Percentiles rank a stretch among this genome's conserved stretches.
Evolutionary conservation across 257 asterid species (phyloP).

Genomic region (Rhazya stricta): DNA sequence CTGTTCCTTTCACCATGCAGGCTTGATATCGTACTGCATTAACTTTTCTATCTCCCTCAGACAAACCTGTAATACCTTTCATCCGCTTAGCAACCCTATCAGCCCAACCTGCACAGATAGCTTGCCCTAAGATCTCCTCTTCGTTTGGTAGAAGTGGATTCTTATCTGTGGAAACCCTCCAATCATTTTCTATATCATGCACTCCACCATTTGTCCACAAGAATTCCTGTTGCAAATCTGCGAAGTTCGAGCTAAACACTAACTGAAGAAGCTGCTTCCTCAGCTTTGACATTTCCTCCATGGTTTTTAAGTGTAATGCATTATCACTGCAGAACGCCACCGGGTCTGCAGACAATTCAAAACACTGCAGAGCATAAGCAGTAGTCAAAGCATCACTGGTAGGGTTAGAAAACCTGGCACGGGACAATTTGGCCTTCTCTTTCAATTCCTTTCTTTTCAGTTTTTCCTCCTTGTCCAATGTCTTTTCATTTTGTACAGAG

Average conservation of each 20-base stretch:
- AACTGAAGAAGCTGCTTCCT: constrained; percentile 80
- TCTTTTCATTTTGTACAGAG: constrained; percentile 29
- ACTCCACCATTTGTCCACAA: constrained; percentile 62
- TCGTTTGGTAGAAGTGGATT: constrained; percentile 58
- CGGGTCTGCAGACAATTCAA: constrained; percentile 52
- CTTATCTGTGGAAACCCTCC: constrained; percentile 53
- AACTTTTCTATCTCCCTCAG: constrained; percentile 51
- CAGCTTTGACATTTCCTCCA: constrained; percentile 97
- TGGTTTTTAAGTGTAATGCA: constrained; percentile 64
- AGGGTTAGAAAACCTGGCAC: constrained; percentile 64
- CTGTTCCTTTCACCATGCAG: constrained; percentile 59
- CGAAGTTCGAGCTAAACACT: constrained; percentile 42
- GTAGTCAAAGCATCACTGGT: constrained; percentile 69
- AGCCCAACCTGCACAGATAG: constrained; percentile 91
- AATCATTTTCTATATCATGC: constrained; percentile 59
- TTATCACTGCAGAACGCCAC: constrained; percentile 51
- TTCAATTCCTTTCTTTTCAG: constrained; percentile 57
- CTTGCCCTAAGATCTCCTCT: constrained; percentile 78
- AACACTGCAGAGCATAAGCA: constrained; percentile 73
- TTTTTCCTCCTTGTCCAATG: constrained; percentile 41
- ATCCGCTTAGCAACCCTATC: constrained; percentile 77
- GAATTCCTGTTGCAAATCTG: constrained; percentile 47
- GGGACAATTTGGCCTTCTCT: constrained; percentile 50
- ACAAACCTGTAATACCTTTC: constrained; percentile 33
- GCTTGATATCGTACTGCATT: constrained; percentile 66